phyloP scores from a whole-genome alignment of 768 basidiomycete species.

The Lepiota brunneoincarnata region DNA sequence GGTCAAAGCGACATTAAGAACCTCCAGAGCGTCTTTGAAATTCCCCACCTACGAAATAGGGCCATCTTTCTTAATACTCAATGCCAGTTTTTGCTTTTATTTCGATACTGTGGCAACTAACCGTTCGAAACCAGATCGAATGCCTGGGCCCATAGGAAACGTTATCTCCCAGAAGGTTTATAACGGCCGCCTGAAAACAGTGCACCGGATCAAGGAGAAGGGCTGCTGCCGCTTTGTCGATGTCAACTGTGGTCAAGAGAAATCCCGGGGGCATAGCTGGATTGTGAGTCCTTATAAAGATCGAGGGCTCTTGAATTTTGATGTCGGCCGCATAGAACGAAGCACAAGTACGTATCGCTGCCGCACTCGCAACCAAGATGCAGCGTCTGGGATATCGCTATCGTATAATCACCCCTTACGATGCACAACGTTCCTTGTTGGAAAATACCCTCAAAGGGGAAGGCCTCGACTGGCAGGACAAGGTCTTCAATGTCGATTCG shows the following conservation, averaged over 20 bases:
- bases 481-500: conserved; percentile 73
- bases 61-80: conserved; percentile 57
- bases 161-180: conserved; percentile 66
- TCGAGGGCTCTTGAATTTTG: too few relatives aligned
- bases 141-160: conserved; percentile 60
- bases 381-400: conserved; percentile 37
- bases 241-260: conserved; percentile 32
- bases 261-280: conserved; percentile 32
- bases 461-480: conserved; percentile 52
- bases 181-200: conserved; percentile 43
- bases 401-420: conserved; percentile 73
- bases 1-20: conserved; percentile 50
- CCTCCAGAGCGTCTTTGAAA: conserved; percentile 62
- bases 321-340: conserved; percentile 44
- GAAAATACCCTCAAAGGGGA: conserved; percentile 46
- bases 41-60: conserved; percentile 39
- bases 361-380: conserved; percentile 44
- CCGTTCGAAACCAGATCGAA: conserved; percentile 39
- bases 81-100: conserved; percentile 43
- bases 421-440: conserved; percentile 56
- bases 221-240: conserved; percentile 59
- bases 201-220: conserved; percentile 32
- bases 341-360: conserved; percentile 44
- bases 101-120: neutral
- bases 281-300: conserved; percentile 22